phyloP scores from a whole-genome alignment of 805 yeast species.

The Barnettozyma salicaria region DNA sequence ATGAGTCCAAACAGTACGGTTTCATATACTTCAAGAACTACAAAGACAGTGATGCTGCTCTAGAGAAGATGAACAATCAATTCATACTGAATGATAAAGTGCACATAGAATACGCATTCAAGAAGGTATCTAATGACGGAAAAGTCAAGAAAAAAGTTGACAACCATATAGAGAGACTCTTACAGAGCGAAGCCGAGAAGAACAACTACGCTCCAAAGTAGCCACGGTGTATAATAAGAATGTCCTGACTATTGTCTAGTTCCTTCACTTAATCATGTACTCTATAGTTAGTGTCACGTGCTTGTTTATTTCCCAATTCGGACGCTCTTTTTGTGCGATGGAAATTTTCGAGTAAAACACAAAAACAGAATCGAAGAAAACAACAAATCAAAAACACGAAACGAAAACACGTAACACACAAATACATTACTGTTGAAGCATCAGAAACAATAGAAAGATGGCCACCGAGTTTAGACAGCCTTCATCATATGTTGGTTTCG shows the following conservation, averaged over 20 bases:
- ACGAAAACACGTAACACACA: slow-evolving; percentile 9
- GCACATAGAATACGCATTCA: slow-evolving; percentile 61
- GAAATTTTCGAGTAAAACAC: slow-evolving; percentile 3
- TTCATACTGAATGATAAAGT: slow-evolving; percentile 62
- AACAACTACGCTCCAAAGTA: no score
- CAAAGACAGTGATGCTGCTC: slow-evolving; percentile 64
- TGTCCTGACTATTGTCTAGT: no score
- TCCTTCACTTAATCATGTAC: no score
- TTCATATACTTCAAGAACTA: slow-evolving; percentile 60
- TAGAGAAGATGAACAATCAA: slow-evolving; percentile 61
- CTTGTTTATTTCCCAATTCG: background rate
- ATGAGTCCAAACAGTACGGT: slow-evolving; percentile 56
- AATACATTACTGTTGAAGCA: background rate
- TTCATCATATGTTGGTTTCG: slow-evolving; percentile 86
- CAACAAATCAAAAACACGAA: slow-evolving; percentile 4
- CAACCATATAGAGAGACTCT: slow-evolving; percentile 64
- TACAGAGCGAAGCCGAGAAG: slow-evolving; percentile 58
- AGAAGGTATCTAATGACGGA: slow-evolving; percentile 23
- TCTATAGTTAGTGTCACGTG: slow-evolving; percentile 2
- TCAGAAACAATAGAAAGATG: slow-evolving; percentile 1
- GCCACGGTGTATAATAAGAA: no score
- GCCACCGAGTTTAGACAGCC: slow-evolving; percentile 34
- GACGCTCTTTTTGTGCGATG: slow-evolving; percentile 10
- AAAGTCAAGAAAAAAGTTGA: slow-evolving; percentile 55
- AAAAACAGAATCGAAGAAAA: background rate